phyloP scores from a whole-genome alignment of 1,284 basidiomycete species.

The Ustilago sp. region DNA sequence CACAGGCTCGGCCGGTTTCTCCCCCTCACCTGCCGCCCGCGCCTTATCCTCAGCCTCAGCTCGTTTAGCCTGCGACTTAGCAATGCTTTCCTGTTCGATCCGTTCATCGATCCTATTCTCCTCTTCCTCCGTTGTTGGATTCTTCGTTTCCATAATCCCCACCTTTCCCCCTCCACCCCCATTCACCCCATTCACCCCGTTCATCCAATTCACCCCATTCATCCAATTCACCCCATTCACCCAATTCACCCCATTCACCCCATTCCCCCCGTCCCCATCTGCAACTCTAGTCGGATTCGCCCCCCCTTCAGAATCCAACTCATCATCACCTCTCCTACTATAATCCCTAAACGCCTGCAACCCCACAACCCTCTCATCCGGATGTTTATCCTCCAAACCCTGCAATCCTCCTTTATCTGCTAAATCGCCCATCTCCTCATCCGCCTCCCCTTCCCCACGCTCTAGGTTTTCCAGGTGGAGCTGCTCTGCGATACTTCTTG shows the following conservation, averaged over 20 bases:
- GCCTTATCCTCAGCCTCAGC: too few species aligned
- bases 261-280: slow-evolving; percentile 7
- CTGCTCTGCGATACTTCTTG: slow-evolving; percentile 42
- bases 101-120: slow-evolving; percentile 31
- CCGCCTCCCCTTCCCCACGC: slow-evolving; percentile 43
- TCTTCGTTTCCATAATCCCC: slow-evolving; percentile 10
- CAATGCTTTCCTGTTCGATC: slow-evolving; percentile 22
- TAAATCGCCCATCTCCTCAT: slow-evolving; percentile 46
- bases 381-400: slow-evolving; percentile 30
- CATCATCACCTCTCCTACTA: slow-evolving; percentile 49
- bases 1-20: too few species aligned
- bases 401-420: slow-evolving; percentile 51
- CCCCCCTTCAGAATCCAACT: slow-evolving; percentile 40
- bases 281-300: slow-evolving; percentile 21
- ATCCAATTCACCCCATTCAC: too few species aligned
- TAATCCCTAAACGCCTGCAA: slow-evolving; percentile 41
- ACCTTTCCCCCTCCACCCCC: neutral
- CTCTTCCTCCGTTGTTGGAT: slow-evolving; percentile 10
- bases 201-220: too few species aligned
- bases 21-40: neutral
- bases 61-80: slow-evolving; percentile 13
- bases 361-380: slow-evolving; percentile 37
- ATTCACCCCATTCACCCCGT: neutral
- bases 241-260: too few species aligned
- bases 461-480: slow-evolving; percentile 49